A percentile compares a stretch with the other conserved stretches of the same genome.
Conservation (phyloP, 1,284 basidiomycete species). For the Leccinum laetum region DNA sequence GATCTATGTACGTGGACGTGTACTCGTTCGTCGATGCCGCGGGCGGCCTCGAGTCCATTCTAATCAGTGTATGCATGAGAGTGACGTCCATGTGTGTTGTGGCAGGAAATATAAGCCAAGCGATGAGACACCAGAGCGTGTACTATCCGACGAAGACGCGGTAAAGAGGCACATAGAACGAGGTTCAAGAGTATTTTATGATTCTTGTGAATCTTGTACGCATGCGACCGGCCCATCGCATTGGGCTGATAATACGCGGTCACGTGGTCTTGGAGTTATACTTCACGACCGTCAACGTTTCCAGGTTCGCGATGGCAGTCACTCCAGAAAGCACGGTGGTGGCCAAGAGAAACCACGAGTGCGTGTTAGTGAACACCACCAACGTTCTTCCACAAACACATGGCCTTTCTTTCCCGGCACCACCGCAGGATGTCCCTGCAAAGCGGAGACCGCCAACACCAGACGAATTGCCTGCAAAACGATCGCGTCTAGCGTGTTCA, state of each 20-base stretch:
- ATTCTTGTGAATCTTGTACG: too few relatives aligned
- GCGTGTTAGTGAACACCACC: slow-evolving; percentile 46
- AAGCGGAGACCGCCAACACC: slow-evolving; percentile 33
- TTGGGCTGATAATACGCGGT: neutral
- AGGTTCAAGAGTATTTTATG: neutral
- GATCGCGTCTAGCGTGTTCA: slow-evolving; percentile 36
- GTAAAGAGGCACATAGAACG: slow-evolving; percentile 57
- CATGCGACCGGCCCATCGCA: too few relatives aligned
- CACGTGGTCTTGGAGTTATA: slow-evolving; percentile 8
- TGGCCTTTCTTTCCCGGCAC: slow-evolving; percentile 15
- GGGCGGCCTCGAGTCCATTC: neutral
- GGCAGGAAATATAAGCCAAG: slow-evolving; percentile 68
- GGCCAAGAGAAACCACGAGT: slow-evolving; percentile 14
- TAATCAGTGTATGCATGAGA: neutral
- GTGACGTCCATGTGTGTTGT: neutral
- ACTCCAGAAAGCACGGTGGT: slow-evolving; percentile 31
- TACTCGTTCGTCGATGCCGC: neutral
- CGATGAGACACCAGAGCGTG: slow-evolving; percentile 52
- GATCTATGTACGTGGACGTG: neutral
- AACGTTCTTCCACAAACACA: slow-evolving; percentile 37
- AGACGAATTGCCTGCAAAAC: slow-evolving; percentile 37
- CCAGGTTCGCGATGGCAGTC: slow-evolving; percentile 26
- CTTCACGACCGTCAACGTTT: neutral
- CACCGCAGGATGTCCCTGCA: slow-evolving; percentile 29
- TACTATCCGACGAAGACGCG: slow-evolving; percentile 65